A percentile compares a stretch with the other conserved stretches of the same genome.
phyloP scores from a whole-genome alignment of 73 alveolate species.

The Strombidium stylifer region DNA sequence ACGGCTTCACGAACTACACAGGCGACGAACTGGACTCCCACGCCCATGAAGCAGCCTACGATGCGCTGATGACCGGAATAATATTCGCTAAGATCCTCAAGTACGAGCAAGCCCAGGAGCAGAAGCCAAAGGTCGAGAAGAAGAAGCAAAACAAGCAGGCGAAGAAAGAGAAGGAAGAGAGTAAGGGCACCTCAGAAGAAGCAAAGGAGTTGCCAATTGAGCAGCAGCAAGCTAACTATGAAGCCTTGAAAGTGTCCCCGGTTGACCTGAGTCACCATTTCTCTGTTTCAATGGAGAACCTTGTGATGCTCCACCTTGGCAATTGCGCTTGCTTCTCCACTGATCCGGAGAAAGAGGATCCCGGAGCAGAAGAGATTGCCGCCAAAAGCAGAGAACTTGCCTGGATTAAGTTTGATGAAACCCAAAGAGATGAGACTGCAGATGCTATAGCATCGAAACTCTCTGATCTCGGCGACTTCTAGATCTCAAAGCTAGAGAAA shows the following conservation, averaged over 20 bases:
- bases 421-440: too few species aligned
- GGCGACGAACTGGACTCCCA: background rate
- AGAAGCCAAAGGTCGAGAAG: too few species aligned
- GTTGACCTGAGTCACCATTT: background rate
- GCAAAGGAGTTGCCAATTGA: background rate
- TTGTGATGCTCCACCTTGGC: background rate
- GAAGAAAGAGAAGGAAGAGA: background rate
- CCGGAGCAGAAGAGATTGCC: too few species aligned
- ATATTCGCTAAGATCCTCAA: slow-evolving; percentile 35
- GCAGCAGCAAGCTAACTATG: background rate
- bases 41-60: slow-evolving; percentile 75
- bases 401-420: too few species aligned
- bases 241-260: background rate
- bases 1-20: slow-evolving; percentile 7
- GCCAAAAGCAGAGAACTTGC: too few species aligned
- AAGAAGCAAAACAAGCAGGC: background rate
- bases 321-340: background rate
- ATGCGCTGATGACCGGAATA: slow-evolving; percentile 76
- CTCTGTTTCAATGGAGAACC: background rate
- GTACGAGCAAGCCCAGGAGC: slow-evolving; percentile 6
- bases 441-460: too few species aligned
- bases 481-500: too few species aligned
- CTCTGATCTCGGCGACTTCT: too few species aligned
- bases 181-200: background rate
- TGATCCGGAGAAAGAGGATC: background rate